Evolutionary conservation across 2,329 filamentous ascomycete species (phyloP), one percentile per base, ranked within the genome.

Genomic region (Corynespora cassiicola): DNA sequence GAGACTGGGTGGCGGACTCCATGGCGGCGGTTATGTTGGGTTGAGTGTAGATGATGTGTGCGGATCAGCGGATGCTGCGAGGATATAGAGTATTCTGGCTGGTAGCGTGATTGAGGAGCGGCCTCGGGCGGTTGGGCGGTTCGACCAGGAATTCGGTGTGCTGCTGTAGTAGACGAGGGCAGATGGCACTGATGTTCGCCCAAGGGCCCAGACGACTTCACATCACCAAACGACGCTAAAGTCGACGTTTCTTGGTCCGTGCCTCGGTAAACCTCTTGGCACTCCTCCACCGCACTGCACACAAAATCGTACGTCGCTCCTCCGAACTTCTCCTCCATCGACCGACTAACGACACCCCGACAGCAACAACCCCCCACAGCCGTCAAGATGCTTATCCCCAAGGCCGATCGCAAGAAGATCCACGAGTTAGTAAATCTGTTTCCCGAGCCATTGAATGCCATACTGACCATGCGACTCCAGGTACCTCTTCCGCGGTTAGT

Each of bases 351-450:
- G 38, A 21, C 39, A 31, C 32, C 35, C 27, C 34, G 35, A 43
- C 44, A 42, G 34, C 45, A 36, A 37, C 44, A 41, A 45, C 46
- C 49, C 42, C 36, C 52, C 52, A 36, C 51, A 56, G 55, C 69
- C 66, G 71, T 66, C 69, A 75, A 74, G 62, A 76, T 76, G 94
- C 87, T 99, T 83, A 99, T 99, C 78, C 94, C 94, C 76, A 97
- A 97, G 87, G 88, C 90, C 78, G 94, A 99, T 82, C 91, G 95
- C 82, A 99, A 99, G 89, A 90, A 90, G 87, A 97, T 99, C 81
- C 94, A 99, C 85, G 92, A 92, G 87, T 95, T 92, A 87, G 89
- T 99, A n/a, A n/a, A n/a, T n/a, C n/a, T n/a, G n/a, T n/a, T n/a
- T n/a, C n/a, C n/a, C n/a, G n/a, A n/a, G n/a, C n/a, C n/a, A n/a